These are phyloP conservation scores for Luffa aegyptiaca DNA, from an alignment of 306 rosid genomes.

Conservation along the genomic window DNA sequence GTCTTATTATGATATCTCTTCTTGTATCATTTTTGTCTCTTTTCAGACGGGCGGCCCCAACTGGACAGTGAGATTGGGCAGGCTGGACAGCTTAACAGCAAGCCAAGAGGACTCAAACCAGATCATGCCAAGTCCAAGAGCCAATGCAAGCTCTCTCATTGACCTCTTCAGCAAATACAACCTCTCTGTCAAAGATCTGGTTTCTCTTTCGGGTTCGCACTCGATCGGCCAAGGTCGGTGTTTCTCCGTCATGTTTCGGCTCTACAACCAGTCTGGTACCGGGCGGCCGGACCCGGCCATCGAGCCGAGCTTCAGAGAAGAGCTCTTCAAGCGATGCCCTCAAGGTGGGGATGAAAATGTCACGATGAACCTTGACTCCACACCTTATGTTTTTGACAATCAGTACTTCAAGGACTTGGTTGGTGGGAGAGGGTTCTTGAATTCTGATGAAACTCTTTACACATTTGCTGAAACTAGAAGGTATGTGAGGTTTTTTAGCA, in stretches of 20 bases:
- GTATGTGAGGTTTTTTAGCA: conserved; percentile 38
- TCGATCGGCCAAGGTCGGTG: conserved; percentile 77
- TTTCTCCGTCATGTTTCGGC: conserved; percentile 82
- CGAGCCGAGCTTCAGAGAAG: conserved; percentile 33
- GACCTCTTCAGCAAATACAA: conserved; percentile 37
- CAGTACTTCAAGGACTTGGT: conserved; percentile 88
- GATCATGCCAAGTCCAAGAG: conserved; percentile 87
- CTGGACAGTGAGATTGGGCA: conserved; percentile 74
- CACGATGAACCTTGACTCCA: conserved; percentile 68
- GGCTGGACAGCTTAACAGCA: conserved; percentile 71
- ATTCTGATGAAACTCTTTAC: conserved; percentile 73
- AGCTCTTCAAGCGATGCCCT: conserved; percentile 53
- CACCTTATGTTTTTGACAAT: conserved; percentile 62
- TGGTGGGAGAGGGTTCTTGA: conserved; percentile 63
- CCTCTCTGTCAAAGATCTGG: conserved; percentile 50
- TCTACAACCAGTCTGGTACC: conserved; percentile 72
- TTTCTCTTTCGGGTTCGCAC: conserved; percentile 86
- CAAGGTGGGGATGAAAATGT: conserved; percentile 50
- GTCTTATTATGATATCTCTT: not conserved
- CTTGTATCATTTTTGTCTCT: not conserved
- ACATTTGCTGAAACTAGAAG: conserved; percentile 32
- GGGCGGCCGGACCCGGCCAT: conserved; percentile 68
- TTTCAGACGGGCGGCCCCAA: conserved; percentile 79
- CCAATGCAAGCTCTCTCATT: conserved; percentile 58
- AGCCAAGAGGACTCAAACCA: conserved; percentile 52